Percentiles rank a stretch among this genome's conserved stretches.
Evolutionary conservation across 78 protist species (phyloP).

Genomic region (Protostelium mycophagum): DNA sequence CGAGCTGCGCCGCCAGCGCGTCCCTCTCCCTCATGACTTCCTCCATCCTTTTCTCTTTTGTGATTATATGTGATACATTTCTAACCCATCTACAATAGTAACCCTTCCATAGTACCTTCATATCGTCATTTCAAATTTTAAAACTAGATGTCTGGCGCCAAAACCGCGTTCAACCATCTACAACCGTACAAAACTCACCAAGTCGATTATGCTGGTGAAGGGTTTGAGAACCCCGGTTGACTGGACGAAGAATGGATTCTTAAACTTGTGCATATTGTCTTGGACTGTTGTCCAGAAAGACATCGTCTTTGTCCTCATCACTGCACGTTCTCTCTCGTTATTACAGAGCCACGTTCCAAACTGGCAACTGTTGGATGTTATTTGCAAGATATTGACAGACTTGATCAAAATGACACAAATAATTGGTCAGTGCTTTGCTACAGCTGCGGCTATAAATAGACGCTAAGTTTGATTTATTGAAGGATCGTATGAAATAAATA

Average conservation of each 20-base stretch:
- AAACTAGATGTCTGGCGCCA: too few species aligned
- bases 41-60: too few species aligned
- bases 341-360: constrained; percentile 81
- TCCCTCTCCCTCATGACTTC: too few species aligned
- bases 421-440: not conserved
- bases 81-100: too few species aligned
- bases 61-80: too few species aligned
- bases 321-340: constrained; percentile 53
- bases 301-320: constrained; percentile 11
- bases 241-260: not conserved
- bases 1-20: too few species aligned
- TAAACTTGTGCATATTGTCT: not conserved
- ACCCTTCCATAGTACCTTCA: too few species aligned
- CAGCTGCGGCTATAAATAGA: not conserved
- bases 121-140: too few species aligned
- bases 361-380: constrained; percentile 26
- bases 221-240: not conserved
- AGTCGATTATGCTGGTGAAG: not conserved
- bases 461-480: not conserved
- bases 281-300: constrained; percentile 39
- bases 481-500: not conserved
- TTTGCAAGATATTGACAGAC: not conserved
- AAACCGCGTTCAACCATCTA: too few species aligned
- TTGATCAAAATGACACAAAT: not conserved
- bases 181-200: not conserved